Evolutionary conservation across 2,329 filamentous ascomycete species (phyloP).

Genomic region (Stagonosporopsis cucurbitacearum): DNA sequence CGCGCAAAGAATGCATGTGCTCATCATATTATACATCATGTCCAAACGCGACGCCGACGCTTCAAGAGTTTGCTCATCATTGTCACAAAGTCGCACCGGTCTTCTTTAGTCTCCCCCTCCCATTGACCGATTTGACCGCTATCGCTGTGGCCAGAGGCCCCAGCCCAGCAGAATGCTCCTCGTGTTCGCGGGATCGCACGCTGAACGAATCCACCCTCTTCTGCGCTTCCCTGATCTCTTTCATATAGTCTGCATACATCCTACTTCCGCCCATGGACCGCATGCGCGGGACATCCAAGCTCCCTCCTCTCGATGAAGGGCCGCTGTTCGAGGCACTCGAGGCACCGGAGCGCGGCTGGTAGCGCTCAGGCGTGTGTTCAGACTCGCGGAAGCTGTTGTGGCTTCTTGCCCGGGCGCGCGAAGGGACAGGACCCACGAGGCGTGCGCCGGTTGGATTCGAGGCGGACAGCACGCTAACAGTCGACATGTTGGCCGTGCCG

Average conservation of each 20-base stretch:
- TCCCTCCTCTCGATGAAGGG: neutral
- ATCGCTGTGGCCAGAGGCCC: conserved; percentile 3
- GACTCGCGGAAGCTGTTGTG: neutral
- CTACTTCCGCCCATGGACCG: conserved; percentile 1
- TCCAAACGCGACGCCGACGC: too few relatives aligned
- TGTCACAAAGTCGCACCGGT: conserved; percentile 1
- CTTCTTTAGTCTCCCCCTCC: neutral
- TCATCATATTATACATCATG: neutral
- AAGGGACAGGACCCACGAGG: neutral
- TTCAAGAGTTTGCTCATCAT: neutral
- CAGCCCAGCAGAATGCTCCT: neutral
- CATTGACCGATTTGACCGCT: neutral
- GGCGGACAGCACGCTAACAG: neutral
- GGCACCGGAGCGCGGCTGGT: neutral
- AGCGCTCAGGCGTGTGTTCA: conserved; percentile 2
- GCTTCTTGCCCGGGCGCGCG: neutral
- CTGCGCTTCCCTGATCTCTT: conserved; percentile 6
- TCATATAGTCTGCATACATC: conserved; percentile 14
- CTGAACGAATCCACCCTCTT: conserved; percentile 3
- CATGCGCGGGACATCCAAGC: neutral
- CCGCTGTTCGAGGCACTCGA: neutral
- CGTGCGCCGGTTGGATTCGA: neutral
- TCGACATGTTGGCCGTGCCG: neutral
- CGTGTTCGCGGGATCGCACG: neutral
- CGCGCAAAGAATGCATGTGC: neutral